Evolutionary conservation across 2,329 filamentous ascomycete genomes (phyloP).

Genomic region (Alternaria incomplexa): DNA sequence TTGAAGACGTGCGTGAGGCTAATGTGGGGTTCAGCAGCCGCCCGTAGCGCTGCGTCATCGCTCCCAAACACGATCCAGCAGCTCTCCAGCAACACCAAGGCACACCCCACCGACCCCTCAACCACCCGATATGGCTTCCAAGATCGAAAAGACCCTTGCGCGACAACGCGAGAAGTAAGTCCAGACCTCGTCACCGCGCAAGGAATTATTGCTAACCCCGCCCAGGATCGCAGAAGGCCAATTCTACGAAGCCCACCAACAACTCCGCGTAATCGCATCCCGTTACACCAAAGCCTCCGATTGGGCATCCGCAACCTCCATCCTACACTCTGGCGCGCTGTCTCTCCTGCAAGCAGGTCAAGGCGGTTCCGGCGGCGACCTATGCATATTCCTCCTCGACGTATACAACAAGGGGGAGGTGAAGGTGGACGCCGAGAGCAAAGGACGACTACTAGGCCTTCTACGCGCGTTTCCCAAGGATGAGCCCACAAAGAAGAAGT

Average conservation of each 20-base stretch:
- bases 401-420: conserved; percentile 88
- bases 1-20: neutral
- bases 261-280: conserved; percentile 91
- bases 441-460: conserved; percentile 76
- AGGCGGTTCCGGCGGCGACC: conserved; percentile 88
- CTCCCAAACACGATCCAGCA: conserved; percentile 3
- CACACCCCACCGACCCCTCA: neutral
- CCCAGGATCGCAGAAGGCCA: conserved; percentile 83
- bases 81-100: conserved; percentile 1
- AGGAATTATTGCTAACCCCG: conserved; percentile 18
- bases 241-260: conserved; percentile 98
- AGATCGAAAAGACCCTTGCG: conserved; percentile 74
- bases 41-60: conserved; percentile 28
- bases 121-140: conserved; percentile 45
- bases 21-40: conserved; percentile 15
- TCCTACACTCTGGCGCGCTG: conserved; percentile 82
- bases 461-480: conserved; percentile 79
- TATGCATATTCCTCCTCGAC: conserved; percentile 86
- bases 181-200: neutral
- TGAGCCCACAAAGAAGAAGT: conserved; percentile 93
- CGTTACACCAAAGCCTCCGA: conserved; percentile 90
- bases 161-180: conserved; percentile 77
- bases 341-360: conserved; percentile 91
- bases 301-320: conserved; percentile 84
- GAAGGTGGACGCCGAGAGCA: conserved; percentile 74